A percentile compares a stretch with the other conserved stretches of the same genome.
phyloP scores from a whole-genome alignment of 148 eudicot genomes.

The Persicaria tinctoria region DNA sequence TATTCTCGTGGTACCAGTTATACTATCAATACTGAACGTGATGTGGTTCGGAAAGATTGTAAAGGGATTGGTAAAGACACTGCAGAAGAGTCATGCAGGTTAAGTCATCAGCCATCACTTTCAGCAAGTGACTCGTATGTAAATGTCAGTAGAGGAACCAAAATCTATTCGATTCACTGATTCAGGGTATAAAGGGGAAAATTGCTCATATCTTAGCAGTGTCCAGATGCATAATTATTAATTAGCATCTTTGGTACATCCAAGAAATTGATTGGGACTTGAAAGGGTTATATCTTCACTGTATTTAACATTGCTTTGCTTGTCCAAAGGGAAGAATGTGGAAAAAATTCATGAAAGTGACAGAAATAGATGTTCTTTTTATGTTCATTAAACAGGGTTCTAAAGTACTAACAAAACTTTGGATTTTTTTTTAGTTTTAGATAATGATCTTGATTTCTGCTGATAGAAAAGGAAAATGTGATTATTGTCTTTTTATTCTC shows the following conservation, averaged over 20 bases:
- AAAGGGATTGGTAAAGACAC: slow-evolving; percentile 76
- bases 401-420: neutral
- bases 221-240: neutral
- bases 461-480: neutral
- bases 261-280: neutral
- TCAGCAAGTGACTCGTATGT: neutral
- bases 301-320: neutral
- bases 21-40: slow-evolving; percentile 52
- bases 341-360: neutral
- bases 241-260: neutral
- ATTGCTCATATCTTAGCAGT: neutral
- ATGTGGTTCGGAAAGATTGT: slow-evolving; percentile 86
- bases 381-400: neutral
- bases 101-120: neutral
- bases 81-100: slow-evolving; percentile 39
- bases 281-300: neutral
- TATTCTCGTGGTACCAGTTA: slow-evolving; percentile 37
- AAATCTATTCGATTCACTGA: neutral
- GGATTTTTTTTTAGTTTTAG: neutral
- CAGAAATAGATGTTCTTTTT: neutral
- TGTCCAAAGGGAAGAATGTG: neutral
- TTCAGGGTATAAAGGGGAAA: neutral
- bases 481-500: neutral
- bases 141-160: neutral
- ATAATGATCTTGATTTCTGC: neutral